Evolutionary conservation across 768 basidiomycete species (phyloP).

Genomic region (Mycena filopes): DNA sequence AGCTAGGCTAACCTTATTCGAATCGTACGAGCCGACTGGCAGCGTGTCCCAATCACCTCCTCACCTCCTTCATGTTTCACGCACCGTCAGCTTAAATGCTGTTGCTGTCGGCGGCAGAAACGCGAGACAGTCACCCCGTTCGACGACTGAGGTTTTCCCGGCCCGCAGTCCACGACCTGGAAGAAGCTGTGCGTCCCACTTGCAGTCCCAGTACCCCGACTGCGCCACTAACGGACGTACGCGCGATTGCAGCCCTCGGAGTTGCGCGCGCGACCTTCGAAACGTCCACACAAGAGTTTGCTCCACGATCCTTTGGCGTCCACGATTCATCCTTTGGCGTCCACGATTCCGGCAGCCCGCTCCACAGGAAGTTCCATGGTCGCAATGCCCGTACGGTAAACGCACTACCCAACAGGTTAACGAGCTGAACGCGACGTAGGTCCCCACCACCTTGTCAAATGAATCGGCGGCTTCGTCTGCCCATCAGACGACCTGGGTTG

Average conservation of each 20-base stretch:
- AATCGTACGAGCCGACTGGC: slow-evolving; percentile 27
- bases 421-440: background rate
- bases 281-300: background rate
- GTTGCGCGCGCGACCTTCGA: background rate
- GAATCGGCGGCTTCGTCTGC: background rate
- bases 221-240: background rate
- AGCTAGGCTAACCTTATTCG: slow-evolving; percentile 26
- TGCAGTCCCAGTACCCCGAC: background rate
- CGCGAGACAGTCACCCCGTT: background rate
- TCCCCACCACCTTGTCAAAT: slow-evolving; percentile 19
- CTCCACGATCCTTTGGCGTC: slow-evolving; percentile 2
- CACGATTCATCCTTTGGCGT: background rate
- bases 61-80: slow-evolving; percentile 21
- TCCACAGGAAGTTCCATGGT: background rate
- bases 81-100: slow-evolving; percentile 24
- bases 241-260: background rate
- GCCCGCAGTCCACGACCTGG: background rate
- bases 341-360: background rate
- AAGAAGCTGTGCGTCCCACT: slow-evolving; percentile 12
- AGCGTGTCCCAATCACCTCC: slow-evolving; percentile 21
- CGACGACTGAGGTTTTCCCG: background rate
- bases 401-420: background rate
- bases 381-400: slow-evolving; percentile 17
- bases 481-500: slow-evolving; percentile 12
- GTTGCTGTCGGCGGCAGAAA: background rate